Base-by-base conservation (phyloP, 495 filamentous ascomycete genomes). In the Tirmania nivea region DNA sequence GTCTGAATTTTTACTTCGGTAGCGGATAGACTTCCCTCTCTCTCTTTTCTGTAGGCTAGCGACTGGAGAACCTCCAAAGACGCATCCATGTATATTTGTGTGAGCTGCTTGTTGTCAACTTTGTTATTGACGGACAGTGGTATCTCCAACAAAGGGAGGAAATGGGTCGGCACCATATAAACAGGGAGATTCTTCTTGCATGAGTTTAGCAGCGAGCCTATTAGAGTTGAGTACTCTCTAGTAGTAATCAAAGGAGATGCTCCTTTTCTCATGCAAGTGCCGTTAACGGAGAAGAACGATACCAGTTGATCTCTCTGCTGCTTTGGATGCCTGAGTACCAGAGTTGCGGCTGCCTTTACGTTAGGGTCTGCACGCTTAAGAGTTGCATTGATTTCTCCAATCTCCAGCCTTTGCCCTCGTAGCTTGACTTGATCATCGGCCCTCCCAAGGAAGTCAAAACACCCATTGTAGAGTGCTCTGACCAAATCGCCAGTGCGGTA, bases 401-500 rank as follows among this genome's bases (percentile, higher is more conserved):
- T 76, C 59, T 92, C 84, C 0, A 92, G 69, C 8, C 85, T 71
- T 55, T 84, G 81, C 0, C 85, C 85, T 10, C 84, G 72, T 0
- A 92, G 71, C 62, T 92, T 92, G 21, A 88, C 74, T 64, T 89
- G 81, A 53, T 84, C 80, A 60, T 92, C 85, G 2, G 76, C 78
- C 10, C 85, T 74, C 1, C 85, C 85, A 9, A 83, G 64, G 51
- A 86, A 84, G 50, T 82, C 76, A 50, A 90, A 78, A 11, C 74
- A 78, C 4, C 72, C 76, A 58, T 88, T 79, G 52, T 83, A 72
- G 10, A 81, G 69, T 17, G 85, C 71, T 0, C 86, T 71, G 12
- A 85, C 84, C 3, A 90, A 67, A 60, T 92, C 85, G 0, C 86
- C 86, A 7, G 85, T 88, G 3, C 82, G 75, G 59, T 92, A 92